Evolutionary conservation across 176 grass and related monocot genomes (phyloP).

Genomic region (Oropetium thomaeum): DNA sequence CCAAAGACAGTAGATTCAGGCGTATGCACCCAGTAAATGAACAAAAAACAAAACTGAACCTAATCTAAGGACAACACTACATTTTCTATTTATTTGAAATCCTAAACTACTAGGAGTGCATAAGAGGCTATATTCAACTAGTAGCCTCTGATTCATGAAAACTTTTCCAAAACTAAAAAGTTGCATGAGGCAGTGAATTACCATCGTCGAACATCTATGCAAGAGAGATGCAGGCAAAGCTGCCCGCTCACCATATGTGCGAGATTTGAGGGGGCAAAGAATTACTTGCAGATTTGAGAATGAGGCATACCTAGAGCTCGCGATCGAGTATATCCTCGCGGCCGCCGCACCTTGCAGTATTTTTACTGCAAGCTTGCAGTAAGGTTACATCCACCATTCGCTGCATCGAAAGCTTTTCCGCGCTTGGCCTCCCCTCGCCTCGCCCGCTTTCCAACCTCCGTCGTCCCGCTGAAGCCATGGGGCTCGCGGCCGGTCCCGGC

Average conservation of each 20-base stretch:
- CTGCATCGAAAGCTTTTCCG: too few species aligned
- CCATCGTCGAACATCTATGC: background rate
- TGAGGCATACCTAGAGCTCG: background rate
- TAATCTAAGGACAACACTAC: background rate
- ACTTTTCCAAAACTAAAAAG: background rate
- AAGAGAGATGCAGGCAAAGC: background rate
- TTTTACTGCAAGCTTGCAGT: too few species aligned
- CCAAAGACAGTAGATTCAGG: background rate
- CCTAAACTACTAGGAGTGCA: background rate
- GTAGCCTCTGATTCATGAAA: background rate
- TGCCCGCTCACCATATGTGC: background rate
- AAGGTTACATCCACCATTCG: too few species aligned
- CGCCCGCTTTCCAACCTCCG: too few species aligned
- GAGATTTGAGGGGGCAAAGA: background rate
- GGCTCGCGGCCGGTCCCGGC: too few species aligned
- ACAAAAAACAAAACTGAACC: background rate
- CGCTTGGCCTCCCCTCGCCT: too few species aligned
- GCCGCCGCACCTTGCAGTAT: too few species aligned
- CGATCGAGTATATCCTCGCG: background rate
- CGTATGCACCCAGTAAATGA: background rate
- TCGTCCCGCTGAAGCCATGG: too few species aligned
- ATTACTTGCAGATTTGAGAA: background rate
- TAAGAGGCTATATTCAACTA: background rate
- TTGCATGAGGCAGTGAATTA: background rate
- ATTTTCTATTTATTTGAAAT: background rate